A percentile compares a stretch with the other conserved stretches of the same genome.
These are phyloP conservation scores for Pilatotrama ljubarskyi DNA, from an alignment of 768 basidiomycete species.

Conservation along the genomic window DNA sequence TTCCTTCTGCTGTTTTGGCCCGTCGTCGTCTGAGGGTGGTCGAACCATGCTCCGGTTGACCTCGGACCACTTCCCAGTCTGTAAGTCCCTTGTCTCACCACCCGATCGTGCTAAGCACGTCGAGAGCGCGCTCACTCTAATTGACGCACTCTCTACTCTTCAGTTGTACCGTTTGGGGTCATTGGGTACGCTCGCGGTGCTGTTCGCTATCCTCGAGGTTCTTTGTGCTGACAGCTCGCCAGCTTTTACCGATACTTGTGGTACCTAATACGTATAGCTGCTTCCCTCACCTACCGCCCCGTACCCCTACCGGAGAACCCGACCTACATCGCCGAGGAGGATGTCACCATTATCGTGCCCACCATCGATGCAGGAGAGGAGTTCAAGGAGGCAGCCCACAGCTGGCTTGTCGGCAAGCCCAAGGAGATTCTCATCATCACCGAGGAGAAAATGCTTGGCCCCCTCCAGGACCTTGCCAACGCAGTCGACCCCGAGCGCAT, in stretches of 20 bases:
- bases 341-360: conserved; percentile 95
- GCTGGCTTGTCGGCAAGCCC: conserved; percentile 90
- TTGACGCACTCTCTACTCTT: conserved; percentile 6
- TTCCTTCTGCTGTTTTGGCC: conserved; percentile 18
- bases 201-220: not conserved
- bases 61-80: conserved; percentile 87
- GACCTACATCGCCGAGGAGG: conserved; percentile 86
- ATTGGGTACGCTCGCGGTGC: conserved; percentile 60
- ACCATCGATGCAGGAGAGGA: conserved; percentile 96
- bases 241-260: conserved; percentile 95
- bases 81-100: conserved; percentile 48
- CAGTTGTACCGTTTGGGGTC: conserved; percentile 88
- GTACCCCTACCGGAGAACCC: conserved; percentile 88
- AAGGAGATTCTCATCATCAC: conserved; percentile 79
- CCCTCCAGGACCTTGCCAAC: conserved; percentile 86
- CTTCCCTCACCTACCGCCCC: conserved; percentile 81
- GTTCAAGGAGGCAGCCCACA: conserved; percentile 90
- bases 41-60: conserved; percentile 81
- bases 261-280: conserved; percentile 84
- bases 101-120: not conserved
- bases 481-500: conserved; percentile 83
- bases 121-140: conserved; percentile 5
- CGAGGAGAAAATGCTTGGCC: conserved; percentile 89
- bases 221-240: conserved; percentile 12
- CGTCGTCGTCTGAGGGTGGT: conserved; percentile 15